Evolutionary conservation across 148 eudicot species (phyloP), one percentile per base, ranked within the genome.

Genomic region (Talinum fruticosum): DNA sequence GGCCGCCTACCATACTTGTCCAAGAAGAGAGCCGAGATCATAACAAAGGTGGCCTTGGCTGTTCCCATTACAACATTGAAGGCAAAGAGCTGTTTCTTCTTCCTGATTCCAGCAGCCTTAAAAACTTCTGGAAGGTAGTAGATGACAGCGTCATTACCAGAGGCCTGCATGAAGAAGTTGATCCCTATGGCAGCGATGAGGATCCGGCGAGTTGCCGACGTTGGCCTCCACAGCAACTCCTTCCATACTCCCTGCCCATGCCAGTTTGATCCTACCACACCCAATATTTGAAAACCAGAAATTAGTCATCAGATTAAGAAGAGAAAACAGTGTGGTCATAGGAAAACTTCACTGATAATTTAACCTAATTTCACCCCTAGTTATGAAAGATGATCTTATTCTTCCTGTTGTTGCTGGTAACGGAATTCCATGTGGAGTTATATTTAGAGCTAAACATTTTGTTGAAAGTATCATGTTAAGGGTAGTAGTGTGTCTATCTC

Each of bases 111-210:
- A 10, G 97, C 96, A 6, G 88, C 85, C 49, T 79, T 85, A 80
- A 95, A 95, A 32, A 95, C 97, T 77, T 87, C 89, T 19, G 97
- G 99, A 6, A 90, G 88, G 85, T 95, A 95, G 86, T 92, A 92
- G 30, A 95, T 86, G 59, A 95, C 99, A 0, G 99, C 99, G n/a
- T 95, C 99, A 35, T 92, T 92, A 32, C 99, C 99, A 0, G 99
- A 92, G 0, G 97, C 99, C 76, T 95, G 99, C 99, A 91, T 91
- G 87, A 95, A 95, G 88, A 95, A 91, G 77, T 95, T 92, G 34
- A 95, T 90, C 1, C 99, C 99, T 3, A 95, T 62, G 28, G 97
- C 97, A 0, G 91, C 91, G 0, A 90, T 16, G 0, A 95, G 88
- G 64, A 92, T 89, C n/a, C 96, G 85, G 4, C 88, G 85, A 13